Conservation (phyloP, 129 eudicot genomes). For the Escallonia herrerae region DNA sequence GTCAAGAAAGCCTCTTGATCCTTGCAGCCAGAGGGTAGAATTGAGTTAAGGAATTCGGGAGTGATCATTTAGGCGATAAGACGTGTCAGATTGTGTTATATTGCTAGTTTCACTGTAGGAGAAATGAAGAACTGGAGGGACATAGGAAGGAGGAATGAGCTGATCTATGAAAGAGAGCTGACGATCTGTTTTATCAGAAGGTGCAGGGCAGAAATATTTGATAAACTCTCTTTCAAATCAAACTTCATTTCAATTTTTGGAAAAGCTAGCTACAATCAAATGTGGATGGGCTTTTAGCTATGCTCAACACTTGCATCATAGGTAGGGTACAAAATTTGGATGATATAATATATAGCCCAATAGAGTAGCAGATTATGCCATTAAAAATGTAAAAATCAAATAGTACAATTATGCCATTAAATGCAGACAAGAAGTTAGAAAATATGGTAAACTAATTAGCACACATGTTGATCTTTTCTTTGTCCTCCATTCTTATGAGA, state of each 20-base stretch:
- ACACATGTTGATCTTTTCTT: too few species aligned
- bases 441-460: too few species aligned
- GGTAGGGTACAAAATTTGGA: too few species aligned
- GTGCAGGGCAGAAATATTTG: slow-evolving; percentile 34
- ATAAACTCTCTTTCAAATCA: slow-evolving; percentile 22
- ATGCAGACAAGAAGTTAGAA: too few species aligned
- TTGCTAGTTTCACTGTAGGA: neutral
- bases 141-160: slow-evolving; percentile 16
- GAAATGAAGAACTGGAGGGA: slow-evolving; percentile 31
- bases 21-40: slow-evolving; percentile 52
- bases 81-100: slow-evolving; percentile 12
- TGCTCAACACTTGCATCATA: too few species aligned
- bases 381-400: too few species aligned
- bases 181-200: slow-evolving; percentile 13
- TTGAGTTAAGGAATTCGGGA: slow-evolving; percentile 30
- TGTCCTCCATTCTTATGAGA: too few species aligned
- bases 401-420: too few species aligned
- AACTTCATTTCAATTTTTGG: slow-evolving; percentile 20
- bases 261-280: too few species aligned
- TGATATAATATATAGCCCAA: too few species aligned
- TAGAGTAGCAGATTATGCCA: too few species aligned
- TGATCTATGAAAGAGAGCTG: slow-evolving; percentile 35
- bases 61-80: slow-evolving; percentile 24
- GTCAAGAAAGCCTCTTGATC: slow-evolving; percentile 21
- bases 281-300: too few species aligned